Percentiles rank a stretch among this genome's conserved stretches.
These are phyloP conservation scores for Zygoascus tannicola DNA, from an alignment of 805 yeast species.

Conservation along the genomic window DNA sequence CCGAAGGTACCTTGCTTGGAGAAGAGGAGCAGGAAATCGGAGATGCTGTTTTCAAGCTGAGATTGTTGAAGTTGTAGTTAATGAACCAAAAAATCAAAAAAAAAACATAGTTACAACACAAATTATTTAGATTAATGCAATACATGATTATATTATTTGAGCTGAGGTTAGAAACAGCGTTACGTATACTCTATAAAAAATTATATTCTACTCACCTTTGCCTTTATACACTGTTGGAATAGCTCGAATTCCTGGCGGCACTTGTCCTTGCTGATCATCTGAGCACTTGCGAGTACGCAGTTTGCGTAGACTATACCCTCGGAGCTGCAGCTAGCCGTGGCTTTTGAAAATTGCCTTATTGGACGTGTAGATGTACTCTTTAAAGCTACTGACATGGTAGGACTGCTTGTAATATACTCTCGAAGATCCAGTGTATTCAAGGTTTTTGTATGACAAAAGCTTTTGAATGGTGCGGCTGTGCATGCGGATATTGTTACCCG, in stretches of 20 bases:
- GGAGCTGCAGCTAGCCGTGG: slow-evolving; percentile 10
- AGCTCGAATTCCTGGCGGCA: slow-evolving; percentile 14
- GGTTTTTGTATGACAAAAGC: too few species aligned
- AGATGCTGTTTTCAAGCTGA: slow-evolving; percentile 68
- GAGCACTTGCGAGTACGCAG: slow-evolving; percentile 13
- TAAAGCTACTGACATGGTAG: too few species aligned
- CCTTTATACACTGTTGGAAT: slow-evolving; percentile 13
- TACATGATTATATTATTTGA: background rate
- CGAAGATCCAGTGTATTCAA: too few species aligned
- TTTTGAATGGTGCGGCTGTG: too few species aligned
- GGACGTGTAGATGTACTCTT: too few species aligned
- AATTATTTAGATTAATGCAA: background rate
- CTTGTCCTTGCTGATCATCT: slow-evolving; percentile 7
- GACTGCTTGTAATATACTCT: too few species aligned
- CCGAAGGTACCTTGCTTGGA: slow-evolving; percentile 46
- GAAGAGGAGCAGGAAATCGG: slow-evolving; percentile 78
- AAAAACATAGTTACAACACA: background rate
- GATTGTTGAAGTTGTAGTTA: slow-evolving; percentile 51
- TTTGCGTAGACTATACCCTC: slow-evolving; percentile 14
- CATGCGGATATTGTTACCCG: too few species aligned
- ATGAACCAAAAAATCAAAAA: background rate
- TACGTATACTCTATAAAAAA: background rate
- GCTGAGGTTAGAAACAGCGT: background rate
- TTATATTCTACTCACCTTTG: slow-evolving; percentile 10
- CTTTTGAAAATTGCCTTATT: too few species aligned